phyloP scores from a whole-genome alignment of 495 filamentous ascomycete species.

The Cudoniella acicularis region DNA sequence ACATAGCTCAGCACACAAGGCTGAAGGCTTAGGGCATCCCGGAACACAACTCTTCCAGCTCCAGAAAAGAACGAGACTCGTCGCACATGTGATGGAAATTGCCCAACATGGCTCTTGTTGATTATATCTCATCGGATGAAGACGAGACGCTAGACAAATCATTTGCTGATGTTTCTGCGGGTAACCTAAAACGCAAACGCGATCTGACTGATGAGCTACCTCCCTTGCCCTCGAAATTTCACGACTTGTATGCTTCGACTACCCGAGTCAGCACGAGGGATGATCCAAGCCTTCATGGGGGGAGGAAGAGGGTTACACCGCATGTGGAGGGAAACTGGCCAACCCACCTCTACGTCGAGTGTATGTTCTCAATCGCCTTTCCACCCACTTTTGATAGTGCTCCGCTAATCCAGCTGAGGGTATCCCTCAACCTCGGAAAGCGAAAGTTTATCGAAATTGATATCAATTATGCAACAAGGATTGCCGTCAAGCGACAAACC shows the following conservation, averaged over 20 bases:
- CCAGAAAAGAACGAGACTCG: too few species aligned
- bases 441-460: slow-evolving; percentile 46
- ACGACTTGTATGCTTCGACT: slow-evolving; percentile 83
- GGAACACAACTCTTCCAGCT: too few species aligned
- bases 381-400: background rate
- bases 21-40: too few species aligned
- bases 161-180: background rate
- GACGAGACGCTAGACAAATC: slow-evolving; percentile 19
- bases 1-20: too few species aligned
- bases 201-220: slow-evolving; percentile 46
- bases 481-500: slow-evolving; percentile 3
- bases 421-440: slow-evolving; percentile 59
- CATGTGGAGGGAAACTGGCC: slow-evolving; percentile 92
- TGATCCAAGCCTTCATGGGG: slow-evolving; percentile 80
- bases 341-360: slow-evolving; percentile 89
- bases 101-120: slow-evolving; percentile 58
- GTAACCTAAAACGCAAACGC: slow-evolving; percentile 14
- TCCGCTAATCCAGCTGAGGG: slow-evolving; percentile 49
- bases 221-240: slow-evolving; percentile 77
- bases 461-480: slow-evolving; percentile 34
- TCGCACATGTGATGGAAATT: background rate
- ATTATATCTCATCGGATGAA: slow-evolving; percentile 64
- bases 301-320: slow-evolving; percentile 73
- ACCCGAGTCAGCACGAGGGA: slow-evolving; percentile 71
- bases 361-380: slow-evolving; percentile 45